Evolutionary conservation across 768 basidiomycete genomes (phyloP).

Genomic region (Boletellus ananas): DNA sequence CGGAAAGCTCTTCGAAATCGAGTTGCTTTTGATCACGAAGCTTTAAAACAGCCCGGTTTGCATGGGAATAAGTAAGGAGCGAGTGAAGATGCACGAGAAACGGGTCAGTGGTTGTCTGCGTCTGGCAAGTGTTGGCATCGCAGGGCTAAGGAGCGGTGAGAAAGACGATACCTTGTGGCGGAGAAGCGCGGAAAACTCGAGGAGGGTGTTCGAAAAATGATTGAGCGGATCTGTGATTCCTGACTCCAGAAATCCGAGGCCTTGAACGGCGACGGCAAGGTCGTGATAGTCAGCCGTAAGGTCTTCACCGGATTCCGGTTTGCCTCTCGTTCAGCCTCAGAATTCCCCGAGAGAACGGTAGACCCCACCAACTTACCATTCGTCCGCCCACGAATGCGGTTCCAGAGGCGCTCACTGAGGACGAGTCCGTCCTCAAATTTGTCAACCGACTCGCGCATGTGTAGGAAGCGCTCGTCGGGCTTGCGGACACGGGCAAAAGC

Average conservation of each 20-base stretch:
- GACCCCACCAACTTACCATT: slow-evolving; percentile 62
- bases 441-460: slow-evolving; percentile 89
- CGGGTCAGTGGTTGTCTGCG: slow-evolving; percentile 87
- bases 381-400: slow-evolving; percentile 71
- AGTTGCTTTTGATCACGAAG: slow-evolving; percentile 97
- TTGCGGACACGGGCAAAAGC: slow-evolving; percentile 95
- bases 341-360: slow-evolving; percentile 38
- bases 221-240: slow-evolving; percentile 98
- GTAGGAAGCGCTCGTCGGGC: slow-evolving; percentile 92
- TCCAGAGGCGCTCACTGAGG: slow-evolving; percentile 77
- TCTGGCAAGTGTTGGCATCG: slow-evolving; percentile 41
- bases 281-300: slow-evolving; percentile 97
- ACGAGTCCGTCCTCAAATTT: slow-evolving; percentile 94
- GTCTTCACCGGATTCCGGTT: slow-evolving; percentile 83
- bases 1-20: slow-evolving; percentile 95
- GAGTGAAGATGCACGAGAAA: slow-evolving; percentile 89
- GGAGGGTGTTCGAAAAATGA: slow-evolving; percentile 91
- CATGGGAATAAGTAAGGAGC: slow-evolving; percentile 87
- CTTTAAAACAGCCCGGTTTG: slow-evolving; percentile 91
- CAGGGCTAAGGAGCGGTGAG: background rate
- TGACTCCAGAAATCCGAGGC: slow-evolving; percentile 94
- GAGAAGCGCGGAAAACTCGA: slow-evolving; percentile 89
- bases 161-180: slow-evolving; percentile 66
- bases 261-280: slow-evolving; percentile 92
- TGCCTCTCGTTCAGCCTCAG: slow-evolving; percentile 87